Conservation (phyloP, 176 grass and related monocot genomes). For the Carex myosuroides region DNA sequence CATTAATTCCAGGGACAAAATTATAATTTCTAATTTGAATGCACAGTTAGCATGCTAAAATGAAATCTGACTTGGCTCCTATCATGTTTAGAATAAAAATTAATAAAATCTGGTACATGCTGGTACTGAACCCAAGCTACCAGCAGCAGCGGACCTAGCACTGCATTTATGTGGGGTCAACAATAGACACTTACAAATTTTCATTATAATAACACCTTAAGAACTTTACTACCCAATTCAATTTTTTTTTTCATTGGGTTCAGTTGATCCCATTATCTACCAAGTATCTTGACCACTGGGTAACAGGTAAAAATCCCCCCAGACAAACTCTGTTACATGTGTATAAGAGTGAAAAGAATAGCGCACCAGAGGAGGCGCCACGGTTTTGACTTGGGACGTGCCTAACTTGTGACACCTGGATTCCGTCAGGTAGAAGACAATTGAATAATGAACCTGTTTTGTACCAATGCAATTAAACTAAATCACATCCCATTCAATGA, state of each 20-base stretch:
- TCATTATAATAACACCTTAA: not conserved
- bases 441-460: constrained; percentile 67
- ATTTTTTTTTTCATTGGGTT: not conserved
- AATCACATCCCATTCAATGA: not conserved
- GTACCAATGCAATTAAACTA: constrained; percentile 14
- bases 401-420: constrained; percentile 59
- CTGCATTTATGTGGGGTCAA: not conserved
- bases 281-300: not conserved
- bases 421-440: constrained; percentile 65
- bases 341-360: not conserved
- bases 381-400: constrained; percentile 42
- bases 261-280: not conserved
- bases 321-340: not conserved
- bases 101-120: not conserved
- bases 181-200: not conserved
- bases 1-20: not conserved
- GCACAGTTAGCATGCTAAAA: not conserved
- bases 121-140: not conserved
- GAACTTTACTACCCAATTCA: not conserved
- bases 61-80: not conserved
- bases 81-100: not conserved
- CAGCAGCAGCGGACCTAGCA: not conserved
- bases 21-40: not conserved
- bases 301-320: not conserved
- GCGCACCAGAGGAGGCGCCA: constrained; percentile 52